Base-by-base conservation (phyloP, 495 filamentous ascomycete genomes). In the Neurospora sp. region DNA sequence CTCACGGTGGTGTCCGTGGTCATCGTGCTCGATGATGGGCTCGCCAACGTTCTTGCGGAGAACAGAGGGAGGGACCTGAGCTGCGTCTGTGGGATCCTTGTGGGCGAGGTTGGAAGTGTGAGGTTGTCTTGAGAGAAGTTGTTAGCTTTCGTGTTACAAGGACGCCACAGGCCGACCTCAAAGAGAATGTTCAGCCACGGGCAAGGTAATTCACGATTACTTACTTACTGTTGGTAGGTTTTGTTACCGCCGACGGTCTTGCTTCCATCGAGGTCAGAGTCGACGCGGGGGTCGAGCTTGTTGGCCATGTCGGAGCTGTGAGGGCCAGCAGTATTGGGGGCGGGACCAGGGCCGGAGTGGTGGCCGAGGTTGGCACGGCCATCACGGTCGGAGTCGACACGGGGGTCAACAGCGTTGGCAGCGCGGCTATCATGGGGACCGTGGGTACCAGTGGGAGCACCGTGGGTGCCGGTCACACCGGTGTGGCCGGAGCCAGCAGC, bases 231-330 rank as follows among this genome's bases (percentile, higher is more conserved):
- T 31, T 65, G 22, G 72, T 80, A 83, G 31, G 83, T 85, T 77
- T 80, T 84, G 81, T 84, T 78, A 68, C 79, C 81, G 39, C 84
- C 84, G 37, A 81, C 1, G n/a, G 84, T 86, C 73, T 74, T 73
- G 76, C 80, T 82, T 69, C 81, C 78, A 76, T 85, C 83, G 0
- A 85, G 81, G 70, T 88, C 82, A 0, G 81, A 84, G 76, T 87
- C 86, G 69, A 88, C 84, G 40, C 86, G 82, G 16, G 88, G 88
- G 68, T 89, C 86, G 9, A 81, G 39, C 79, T 88, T 88, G 82
- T 89, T 87, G 70, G 80, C 71, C 37, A 85, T 71, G 74, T 88
- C 85, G 65, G 82, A 86, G 71, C 77, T 81, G 79, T 89, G 86
- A 12, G 86, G 85, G 12, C 88, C 88, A n/a, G 83, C 81, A 0